Percentiles rank a stretch among this genome's conserved stretches.
Evolutionary conservation across 257 asterid species (phyloP).

Genomic region (Linderniella brevidens): DNA sequence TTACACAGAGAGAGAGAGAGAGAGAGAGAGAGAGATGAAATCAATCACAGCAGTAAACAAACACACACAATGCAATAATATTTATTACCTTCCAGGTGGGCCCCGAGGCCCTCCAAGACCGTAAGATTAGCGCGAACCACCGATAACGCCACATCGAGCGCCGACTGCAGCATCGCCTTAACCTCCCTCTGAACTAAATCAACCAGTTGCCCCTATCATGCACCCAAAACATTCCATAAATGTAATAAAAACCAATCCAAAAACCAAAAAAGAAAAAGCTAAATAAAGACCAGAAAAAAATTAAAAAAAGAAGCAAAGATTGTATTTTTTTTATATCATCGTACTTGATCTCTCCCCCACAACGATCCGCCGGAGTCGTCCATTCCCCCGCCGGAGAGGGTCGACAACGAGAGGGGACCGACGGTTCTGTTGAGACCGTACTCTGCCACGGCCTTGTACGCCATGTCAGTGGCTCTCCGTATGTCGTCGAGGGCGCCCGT

Average conservation of each 20-base stretch:
- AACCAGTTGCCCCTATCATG: constrained; percentile 76
- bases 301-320: too few species aligned
- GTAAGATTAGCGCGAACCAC: constrained; percentile 88
- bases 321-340: not conserved
- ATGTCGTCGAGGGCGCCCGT: constrained; percentile 98
- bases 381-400: constrained; percentile 90
- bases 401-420: constrained; percentile 82
- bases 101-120: constrained; percentile 85
- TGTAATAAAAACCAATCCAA: not conserved
- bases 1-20: not conserved
- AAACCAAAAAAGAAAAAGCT: constrained; percentile 5
- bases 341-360: constrained; percentile 93
- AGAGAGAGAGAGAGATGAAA: not conserved
- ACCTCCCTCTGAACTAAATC: constrained; percentile 94
- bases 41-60: not conserved
- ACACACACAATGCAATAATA: not conserved
- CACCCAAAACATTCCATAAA: not conserved
- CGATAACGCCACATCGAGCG: constrained; percentile 78
- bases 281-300: constrained; percentile 6
- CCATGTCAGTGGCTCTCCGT: constrained; percentile 96
- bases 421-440: constrained; percentile 73
- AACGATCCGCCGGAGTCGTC: constrained; percentile 73
- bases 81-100: constrained; percentile 63
- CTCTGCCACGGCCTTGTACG: constrained; percentile 98
- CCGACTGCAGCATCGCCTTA: constrained; percentile 66